A percentile compares a stretch with the other conserved stretches of the same genome.
phyloP scores from a whole-genome alignment of 768 basidiomycete genomes.

The Lanmaoa rubissima region DNA sequence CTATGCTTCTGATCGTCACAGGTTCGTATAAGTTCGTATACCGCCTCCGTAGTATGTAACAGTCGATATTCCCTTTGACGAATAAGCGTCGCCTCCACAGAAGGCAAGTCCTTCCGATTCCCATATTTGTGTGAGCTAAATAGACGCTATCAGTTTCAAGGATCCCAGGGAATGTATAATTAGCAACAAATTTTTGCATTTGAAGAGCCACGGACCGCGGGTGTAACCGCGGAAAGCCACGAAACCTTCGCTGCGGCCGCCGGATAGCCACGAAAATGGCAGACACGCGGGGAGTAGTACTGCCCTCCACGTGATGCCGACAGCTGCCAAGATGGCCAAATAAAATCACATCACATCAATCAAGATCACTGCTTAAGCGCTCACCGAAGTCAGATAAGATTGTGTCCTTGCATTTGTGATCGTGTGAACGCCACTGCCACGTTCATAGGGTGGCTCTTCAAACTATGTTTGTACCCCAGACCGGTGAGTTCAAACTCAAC shows the following conservation, averaged over 20 bases:
- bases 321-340: no score
- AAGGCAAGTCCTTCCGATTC: neutral
- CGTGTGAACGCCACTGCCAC: neutral
- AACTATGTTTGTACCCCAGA: neutral
- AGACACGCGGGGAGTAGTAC: no score
- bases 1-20: conserved; percentile 15
- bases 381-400: neutral
- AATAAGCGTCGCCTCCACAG: conserved; percentile 22
- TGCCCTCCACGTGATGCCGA: neutral
- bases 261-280: no score
- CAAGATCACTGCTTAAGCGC: no score
- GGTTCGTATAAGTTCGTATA: neutral
- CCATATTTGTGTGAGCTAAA: neutral
- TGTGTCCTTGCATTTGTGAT: neutral
- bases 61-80: neutral
- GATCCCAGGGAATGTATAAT: neutral
- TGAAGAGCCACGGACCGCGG: neutral
- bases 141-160: neutral
- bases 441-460: neutral
- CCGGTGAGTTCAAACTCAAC: conserved; percentile 5
- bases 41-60: neutral
- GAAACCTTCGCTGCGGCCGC: no score
- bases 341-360: no score
- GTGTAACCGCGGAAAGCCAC: neutral
- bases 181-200: neutral